Conservation (phyloP, 768 basidiomycete genomes). For the Royoungia palumana region DNA sequence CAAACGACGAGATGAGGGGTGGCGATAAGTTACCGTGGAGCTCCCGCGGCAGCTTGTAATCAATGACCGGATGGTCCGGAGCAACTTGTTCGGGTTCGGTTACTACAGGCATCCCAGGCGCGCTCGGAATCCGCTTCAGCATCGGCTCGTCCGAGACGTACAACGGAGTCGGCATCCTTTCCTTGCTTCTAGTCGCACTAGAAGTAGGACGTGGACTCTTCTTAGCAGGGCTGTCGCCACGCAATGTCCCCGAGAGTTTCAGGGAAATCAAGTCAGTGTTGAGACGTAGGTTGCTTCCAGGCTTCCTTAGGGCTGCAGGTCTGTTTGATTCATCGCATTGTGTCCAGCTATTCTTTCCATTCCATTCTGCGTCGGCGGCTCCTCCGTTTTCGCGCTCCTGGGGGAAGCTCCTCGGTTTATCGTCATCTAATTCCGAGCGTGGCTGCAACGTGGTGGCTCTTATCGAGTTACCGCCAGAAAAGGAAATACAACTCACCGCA, state of each 20-base stretch:
- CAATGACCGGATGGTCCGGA: conserved; percentile 31
- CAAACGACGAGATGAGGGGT: conserved; percentile 55
- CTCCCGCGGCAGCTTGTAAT: conserved; percentile 61
- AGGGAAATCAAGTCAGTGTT: conserved; percentile 1
- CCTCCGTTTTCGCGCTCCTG: conserved; percentile 16
- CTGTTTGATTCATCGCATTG: conserved; percentile 8
- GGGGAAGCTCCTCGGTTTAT: conserved; percentile 9
- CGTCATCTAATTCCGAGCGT: conserved; percentile 14
- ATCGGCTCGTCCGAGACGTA: background rate
- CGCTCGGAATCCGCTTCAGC: background rate
- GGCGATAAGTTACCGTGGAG: conserved; percentile 57
- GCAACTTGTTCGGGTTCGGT: conserved; percentile 11
- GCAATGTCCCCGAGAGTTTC: background rate
- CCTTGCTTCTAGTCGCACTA: conserved; percentile 1
- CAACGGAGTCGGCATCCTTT: background rate
- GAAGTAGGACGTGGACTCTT: background rate
- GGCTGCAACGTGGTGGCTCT: conserved; percentile 9
- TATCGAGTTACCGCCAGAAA: conserved; percentile 3
- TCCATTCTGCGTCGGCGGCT: conserved; percentile 10
- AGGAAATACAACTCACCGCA: background rate
- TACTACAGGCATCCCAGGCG: background rate
- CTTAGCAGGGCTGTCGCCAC: background rate
- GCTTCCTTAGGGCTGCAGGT: background rate
- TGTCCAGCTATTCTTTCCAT: conserved; percentile 4
- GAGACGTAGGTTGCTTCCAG: background rate